Evolutionary conservation across 2,329 filamentous ascomycete species (phyloP), one percentile per base, ranked within the genome.

Genomic region (Epichloe sibirici): DNA sequence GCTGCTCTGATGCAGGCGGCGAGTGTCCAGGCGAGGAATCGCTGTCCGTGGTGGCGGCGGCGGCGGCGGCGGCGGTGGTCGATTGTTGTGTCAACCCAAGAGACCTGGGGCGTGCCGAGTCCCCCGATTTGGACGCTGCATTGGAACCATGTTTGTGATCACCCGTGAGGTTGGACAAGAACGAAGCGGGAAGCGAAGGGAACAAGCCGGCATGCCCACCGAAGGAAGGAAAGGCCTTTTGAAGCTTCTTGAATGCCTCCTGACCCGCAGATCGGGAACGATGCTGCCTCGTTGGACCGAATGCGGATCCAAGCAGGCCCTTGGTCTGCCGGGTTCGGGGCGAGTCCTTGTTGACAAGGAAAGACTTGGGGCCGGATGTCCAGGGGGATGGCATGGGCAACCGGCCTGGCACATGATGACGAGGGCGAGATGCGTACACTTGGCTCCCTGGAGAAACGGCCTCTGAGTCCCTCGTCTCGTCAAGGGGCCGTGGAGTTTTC

Each of bases 221-320:
- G 37, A 81, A 68, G 5, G 78, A 81, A 2, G 79, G 78, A 8
- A 83, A 62, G 0, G 74, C 78, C 55, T 76, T 79, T 44, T 76
- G 77, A 44, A 83, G 63, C 57, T 71, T 76, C 62, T 74, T 81
- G 28, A 83, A 62, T 5, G 78, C 75, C 51, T 82, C 79, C 37
- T 77, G 71, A 13, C 80, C 75, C 3, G 73, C 72, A 2, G 80
- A 83, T 15, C 73, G 71, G 17, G 80, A 77, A 21, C 80, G 70
- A 12, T 70, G 66, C 45, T 72, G 71, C 49, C 76, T 70, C 8
- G 65, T 67, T 17, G 70, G 68, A n/a, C 68, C 66, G 51, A 81
- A 74, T 2, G 76, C 74, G 4, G 68, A 65, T 11, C 72, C 69
- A 34, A 81, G 63, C 9, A 65, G 56, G 11, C 65, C 59, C 21